These are phyloP conservation scores for Cutaneotrichosporon cyanovorans DNA, from an alignment of 1,284 basidiomycete species.

Conservation along the genomic window DNA sequence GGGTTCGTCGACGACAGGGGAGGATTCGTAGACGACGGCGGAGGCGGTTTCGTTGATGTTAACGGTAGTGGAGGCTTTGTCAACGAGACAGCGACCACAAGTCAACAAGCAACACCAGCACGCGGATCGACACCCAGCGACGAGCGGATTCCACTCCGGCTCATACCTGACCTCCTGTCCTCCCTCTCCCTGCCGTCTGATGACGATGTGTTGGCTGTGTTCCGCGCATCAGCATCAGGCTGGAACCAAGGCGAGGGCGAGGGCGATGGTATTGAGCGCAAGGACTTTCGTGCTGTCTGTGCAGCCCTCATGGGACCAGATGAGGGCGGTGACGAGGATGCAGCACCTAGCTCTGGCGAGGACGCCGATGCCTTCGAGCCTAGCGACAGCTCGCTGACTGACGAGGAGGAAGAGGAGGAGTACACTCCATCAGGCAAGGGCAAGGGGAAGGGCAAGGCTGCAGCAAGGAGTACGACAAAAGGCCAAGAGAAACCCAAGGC, in stretches of 20 bases:
- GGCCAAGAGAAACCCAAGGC: no score
- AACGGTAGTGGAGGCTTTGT: slow-evolving; percentile 13
- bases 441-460: slow-evolving; percentile 1
- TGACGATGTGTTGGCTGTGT: slow-evolving; percentile 41
- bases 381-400: slow-evolving; percentile 18
- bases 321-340: slow-evolving; percentile 11
- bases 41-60: background rate
- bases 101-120: background rate
- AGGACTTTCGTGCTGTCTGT: slow-evolving; percentile 39
- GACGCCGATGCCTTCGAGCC: slow-evolving; percentile 26
- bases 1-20: slow-evolving; percentile 22
- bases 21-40: slow-evolving; percentile 19
- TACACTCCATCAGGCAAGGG: slow-evolving; percentile 1
- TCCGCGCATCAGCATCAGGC: slow-evolving; percentile 36
- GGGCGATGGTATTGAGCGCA: slow-evolving; percentile 20
- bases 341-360: slow-evolving; percentile 7
- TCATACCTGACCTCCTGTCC: slow-evolving; percentile 29
- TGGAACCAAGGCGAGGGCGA: slow-evolving; percentile 29
- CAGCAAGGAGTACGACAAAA: background rate
- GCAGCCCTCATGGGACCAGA: slow-evolving; percentile 41
- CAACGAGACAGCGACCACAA: slow-evolving; percentile 12
- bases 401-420: slow-evolving; percentile 12
- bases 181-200: slow-evolving; percentile 38
- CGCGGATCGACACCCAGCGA: background rate
- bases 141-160: slow-evolving; percentile 26